Evolutionary conservation across 352 stramenopile species (phyloP), one percentile per base, ranked within the genome.

Genomic region (Phytophthora tentaculata): DNA sequence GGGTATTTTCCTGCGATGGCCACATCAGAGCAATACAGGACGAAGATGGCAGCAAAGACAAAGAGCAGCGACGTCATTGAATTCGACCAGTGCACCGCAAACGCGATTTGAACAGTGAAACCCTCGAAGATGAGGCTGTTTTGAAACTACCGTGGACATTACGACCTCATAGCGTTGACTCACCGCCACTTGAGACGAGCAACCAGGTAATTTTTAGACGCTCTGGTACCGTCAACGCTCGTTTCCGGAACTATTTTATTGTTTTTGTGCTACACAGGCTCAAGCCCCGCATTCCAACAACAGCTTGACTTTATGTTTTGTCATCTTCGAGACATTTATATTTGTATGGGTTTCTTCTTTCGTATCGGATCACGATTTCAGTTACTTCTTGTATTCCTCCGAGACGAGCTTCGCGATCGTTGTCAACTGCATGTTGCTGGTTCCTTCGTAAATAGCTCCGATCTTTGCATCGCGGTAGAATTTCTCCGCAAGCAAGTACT

Each of bases 401-500:
- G 95, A 86, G 52, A 98, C 74, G 16, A 97, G 66, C 74, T 97
- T 97, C 51, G 92, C 91, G 63, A 98, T 98, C 12, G 90, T 97
- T 52, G 84, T 94, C 41, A 99, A 91, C 88, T 99, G 96, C 85
- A 99, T 98, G 77, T 99, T 98, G 71, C 86, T 98, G 12, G 96
- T 99, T 22, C 97, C 97, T 80, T 99, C 97, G 81, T 99, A 99
- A 59, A 99, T 99, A 22, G 88, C 85, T 48, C 96, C 96, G 66
- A 99, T 98, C 78, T 99, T 99, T 69, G 95, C 97, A 76, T 99
- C 97, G 57, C 97, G 90, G 73, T 94, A 99, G 68, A 98, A 98
- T 69, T 99, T 99, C 69, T 99, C 97, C 0, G 91, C 94, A 10
- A 97, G 65, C 32, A 98, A 71, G 50, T 98, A 90, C 77, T 98